Conservation (phyloP, 345 rosid genomes). For the Aquilaria sinensis region DNA sequence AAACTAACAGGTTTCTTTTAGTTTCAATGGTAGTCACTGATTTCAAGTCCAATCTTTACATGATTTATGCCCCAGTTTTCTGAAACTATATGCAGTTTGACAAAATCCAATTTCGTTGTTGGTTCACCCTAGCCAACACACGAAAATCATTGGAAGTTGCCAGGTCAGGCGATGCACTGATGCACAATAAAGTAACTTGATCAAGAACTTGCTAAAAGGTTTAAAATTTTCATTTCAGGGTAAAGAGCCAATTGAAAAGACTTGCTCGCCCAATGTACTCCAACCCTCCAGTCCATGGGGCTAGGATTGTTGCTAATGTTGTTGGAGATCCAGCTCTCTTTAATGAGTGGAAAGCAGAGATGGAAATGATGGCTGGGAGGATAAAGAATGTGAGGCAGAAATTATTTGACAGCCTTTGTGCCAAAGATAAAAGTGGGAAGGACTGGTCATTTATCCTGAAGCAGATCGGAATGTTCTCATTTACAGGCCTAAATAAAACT, state of each 20-base stretch:
- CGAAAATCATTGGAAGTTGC: too few relatives aligned
- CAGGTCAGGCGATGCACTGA: too few relatives aligned
- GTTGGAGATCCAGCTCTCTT: conserved; percentile 84
- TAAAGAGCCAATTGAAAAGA: conserved; percentile 96
- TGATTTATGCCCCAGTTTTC: too few relatives aligned
- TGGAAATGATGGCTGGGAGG: conserved; percentile 99
- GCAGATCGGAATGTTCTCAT: conserved; percentile 99
- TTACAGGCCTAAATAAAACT: conserved; percentile 83
- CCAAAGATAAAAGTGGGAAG: conserved; percentile 83
- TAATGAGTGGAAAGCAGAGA: conserved; percentile 87
- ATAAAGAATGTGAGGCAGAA: conserved; percentile 79
- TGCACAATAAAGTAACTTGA: neutral
- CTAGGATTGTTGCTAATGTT: conserved; percentile 84
- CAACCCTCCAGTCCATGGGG: conserved; percentile 94
- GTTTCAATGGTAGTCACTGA: neutral
- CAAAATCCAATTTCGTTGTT: too few relatives aligned
- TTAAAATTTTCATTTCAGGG: conserved; percentile 40
- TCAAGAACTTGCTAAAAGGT: neutral
- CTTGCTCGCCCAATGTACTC: conserved; percentile 98
- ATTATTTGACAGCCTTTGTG: conserved; percentile 59
- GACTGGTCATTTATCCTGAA: conserved; percentile 92
- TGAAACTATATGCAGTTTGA: too few relatives aligned
- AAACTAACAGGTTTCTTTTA: neutral
- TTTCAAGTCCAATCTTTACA: too few relatives aligned
- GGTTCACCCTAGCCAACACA: too few relatives aligned